These are phyloP conservation scores for Phoma sp. DNA, from an alignment of 2,329 filamentous ascomycete species.

Conservation along the genomic window DNA sequence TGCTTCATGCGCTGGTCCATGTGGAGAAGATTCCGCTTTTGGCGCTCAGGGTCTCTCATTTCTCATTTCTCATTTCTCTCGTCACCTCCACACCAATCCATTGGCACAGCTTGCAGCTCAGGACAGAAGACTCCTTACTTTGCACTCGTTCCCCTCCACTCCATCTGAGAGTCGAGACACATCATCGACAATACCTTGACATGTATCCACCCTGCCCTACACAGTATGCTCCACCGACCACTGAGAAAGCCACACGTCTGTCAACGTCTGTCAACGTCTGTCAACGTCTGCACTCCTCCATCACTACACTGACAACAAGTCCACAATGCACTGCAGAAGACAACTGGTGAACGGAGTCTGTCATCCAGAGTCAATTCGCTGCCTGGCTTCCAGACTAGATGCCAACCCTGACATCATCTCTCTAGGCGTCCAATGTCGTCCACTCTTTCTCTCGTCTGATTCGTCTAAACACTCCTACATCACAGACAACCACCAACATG, in stretches of 20 bases:
- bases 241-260: background rate
- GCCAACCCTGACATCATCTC: too few relatives aligned
- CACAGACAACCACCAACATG: too few relatives aligned
- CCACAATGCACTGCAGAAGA: background rate
- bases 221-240: background rate
- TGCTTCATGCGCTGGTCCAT: background rate
- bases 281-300: background rate
- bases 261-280: too few relatives aligned
- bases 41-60: constrained; percentile 4
- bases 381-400: too few relatives aligned
- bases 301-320: background rate
- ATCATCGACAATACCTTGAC: background rate
- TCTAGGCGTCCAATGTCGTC: too few relatives aligned
- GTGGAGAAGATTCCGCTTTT: constrained; percentile 9
- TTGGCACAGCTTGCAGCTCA: background rate
- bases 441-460: too few relatives aligned
- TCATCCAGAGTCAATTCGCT: too few relatives aligned
- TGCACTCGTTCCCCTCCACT: background rate
- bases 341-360: too few relatives aligned
- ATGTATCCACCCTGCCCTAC: background rate
- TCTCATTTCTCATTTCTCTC: background rate
- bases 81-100: background rate
- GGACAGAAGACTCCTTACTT: background rate
- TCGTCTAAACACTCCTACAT: too few relatives aligned
- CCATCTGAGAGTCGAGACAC: too few relatives aligned